Evolutionary conservation across 108 stramenopile species (phyloP).

Genomic region (Seminavis robusta): DNA sequence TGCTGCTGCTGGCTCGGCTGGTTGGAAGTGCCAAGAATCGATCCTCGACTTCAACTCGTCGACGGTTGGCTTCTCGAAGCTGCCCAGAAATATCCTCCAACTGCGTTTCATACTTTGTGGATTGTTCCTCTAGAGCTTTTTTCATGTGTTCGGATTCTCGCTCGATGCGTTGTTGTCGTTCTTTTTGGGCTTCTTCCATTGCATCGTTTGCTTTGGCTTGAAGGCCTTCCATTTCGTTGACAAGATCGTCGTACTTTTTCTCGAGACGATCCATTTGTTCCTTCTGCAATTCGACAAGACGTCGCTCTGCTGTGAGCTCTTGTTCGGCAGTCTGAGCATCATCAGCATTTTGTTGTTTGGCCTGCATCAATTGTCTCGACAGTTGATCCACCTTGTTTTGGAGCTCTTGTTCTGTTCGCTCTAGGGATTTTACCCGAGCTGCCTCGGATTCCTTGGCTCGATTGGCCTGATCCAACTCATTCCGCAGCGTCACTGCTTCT

Average conservation of each 20-base stretch:
- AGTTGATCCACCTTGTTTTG: constrained; percentile 41
- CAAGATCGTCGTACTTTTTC: constrained; percentile 34
- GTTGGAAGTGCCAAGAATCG: no score
- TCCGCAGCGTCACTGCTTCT: constrained; percentile 31
- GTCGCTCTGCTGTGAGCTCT: constrained; percentile 52
- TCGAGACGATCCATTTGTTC: constrained; percentile 50
- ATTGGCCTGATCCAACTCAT: constrained; percentile 28
- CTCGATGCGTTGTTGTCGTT: constrained; percentile 26
- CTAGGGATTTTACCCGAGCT: constrained; percentile 22
- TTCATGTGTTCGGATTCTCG: constrained; percentile 34
- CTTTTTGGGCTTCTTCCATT: constrained; percentile 23
- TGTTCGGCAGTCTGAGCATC: constrained; percentile 34
- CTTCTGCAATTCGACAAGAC: constrained; percentile 60
- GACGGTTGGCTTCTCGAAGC: neutral
- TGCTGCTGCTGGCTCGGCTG: constrained; percentile 5
- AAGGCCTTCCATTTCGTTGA: constrained; percentile 42
- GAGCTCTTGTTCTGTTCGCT: constrained; percentile 16
- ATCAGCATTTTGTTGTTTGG: constrained; percentile 38
- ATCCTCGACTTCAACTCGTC: no score
- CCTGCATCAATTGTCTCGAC: constrained; percentile 28
- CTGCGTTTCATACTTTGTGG: constrained; percentile 45
- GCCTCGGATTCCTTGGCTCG: constrained; percentile 29
- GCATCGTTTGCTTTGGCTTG: constrained; percentile 49
- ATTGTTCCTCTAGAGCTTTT: constrained; percentile 37
- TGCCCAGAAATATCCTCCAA: constrained; percentile 23